Evolutionary conservation across 257 asterid species (phyloP).

Genomic region (Paraleonurus japonicus): DNA sequence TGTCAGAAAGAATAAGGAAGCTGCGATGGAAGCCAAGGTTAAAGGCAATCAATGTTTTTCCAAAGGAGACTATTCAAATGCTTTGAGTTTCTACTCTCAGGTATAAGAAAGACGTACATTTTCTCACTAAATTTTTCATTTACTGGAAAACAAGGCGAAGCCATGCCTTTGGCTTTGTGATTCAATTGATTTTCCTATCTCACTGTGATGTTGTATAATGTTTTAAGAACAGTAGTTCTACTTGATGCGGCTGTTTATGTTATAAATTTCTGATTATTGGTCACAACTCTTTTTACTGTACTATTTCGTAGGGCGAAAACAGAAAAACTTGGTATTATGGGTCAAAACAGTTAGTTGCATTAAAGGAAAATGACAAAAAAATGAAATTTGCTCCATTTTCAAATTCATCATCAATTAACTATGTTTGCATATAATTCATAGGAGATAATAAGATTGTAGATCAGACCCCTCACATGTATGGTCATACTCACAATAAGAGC

Average conservation of each 20-base stretch:
- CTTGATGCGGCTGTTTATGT: neutral
- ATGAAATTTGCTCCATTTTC: neutral
- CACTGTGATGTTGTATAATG: neutral
- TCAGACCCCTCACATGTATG: neutral
- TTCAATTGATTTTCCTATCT: neutral
- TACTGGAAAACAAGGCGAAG: neutral
- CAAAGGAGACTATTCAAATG: constrained; percentile 61
- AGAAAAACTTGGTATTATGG: neutral
- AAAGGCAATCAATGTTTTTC: constrained; percentile 77
- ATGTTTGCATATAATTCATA: neutral
- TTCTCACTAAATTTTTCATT: constrained; percentile 3
- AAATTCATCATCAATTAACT: neutral
- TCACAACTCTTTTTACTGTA: neutral
- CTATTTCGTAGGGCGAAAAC: neutral
- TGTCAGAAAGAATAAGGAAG: constrained; percentile 68
- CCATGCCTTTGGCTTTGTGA: constrained; percentile 2
- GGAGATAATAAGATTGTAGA: neutral
- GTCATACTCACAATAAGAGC: neutral
- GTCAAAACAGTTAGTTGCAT: neutral
- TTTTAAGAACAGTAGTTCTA: neutral
- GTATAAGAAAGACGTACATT: constrained; percentile 23
- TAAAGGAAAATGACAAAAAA: neutral
- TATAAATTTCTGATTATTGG: neutral
- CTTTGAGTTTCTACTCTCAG: constrained; percentile 76
- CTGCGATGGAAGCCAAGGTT: constrained; percentile 68